These are phyloP conservation scores for Kwoniella shivajii DNA, from an alignment of 1,284 basidiomycete genomes.

Conservation along the genomic window DNA sequence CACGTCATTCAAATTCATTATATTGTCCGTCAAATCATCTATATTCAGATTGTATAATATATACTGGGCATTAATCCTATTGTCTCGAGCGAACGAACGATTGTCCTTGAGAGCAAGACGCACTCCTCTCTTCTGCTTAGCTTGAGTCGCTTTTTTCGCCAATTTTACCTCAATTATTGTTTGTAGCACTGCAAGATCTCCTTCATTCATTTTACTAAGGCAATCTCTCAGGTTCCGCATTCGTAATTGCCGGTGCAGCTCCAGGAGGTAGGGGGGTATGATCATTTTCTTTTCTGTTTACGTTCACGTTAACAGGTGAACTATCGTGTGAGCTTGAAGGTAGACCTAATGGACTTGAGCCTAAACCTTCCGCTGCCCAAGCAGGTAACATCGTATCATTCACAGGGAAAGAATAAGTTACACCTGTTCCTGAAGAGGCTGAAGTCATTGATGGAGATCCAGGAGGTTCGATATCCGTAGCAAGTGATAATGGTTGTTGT, in stretches of 20 bases:
- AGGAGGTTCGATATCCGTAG: conserved; percentile 4
- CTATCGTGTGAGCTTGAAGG: neutral
- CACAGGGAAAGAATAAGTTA: conserved; percentile 33
- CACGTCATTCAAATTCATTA: no score
- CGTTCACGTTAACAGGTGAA: neutral
- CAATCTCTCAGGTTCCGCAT: conserved; percentile 30
- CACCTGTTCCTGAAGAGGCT: conserved; percentile 17
- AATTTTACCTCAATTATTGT: no score
- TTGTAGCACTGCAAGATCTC: no score
- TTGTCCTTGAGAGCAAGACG: no score
- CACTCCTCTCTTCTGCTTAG: no score
- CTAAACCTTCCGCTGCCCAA: conserved; percentile 31
- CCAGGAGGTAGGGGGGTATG: conserved; percentile 36
- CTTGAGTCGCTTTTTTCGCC: no score
- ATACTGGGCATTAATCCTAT: no score
- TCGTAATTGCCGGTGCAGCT: conserved; percentile 27
- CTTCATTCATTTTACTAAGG: no score
- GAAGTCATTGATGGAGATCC: conserved; percentile 17
- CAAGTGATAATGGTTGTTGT: neutral
- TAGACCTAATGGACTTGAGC: conserved; percentile 7
- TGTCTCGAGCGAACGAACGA: no score
- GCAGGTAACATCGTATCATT: conserved; percentile 15
- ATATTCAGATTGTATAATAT: no score
- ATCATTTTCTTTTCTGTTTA: neutral
- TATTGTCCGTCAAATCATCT: no score